Percentiles rank a stretch among this genome's conserved stretches.
These are phyloP conservation scores for Alopecurus myosuroides DNA, from an alignment of 176 grass and related monocot species.

Conservation along the genomic window DNA sequence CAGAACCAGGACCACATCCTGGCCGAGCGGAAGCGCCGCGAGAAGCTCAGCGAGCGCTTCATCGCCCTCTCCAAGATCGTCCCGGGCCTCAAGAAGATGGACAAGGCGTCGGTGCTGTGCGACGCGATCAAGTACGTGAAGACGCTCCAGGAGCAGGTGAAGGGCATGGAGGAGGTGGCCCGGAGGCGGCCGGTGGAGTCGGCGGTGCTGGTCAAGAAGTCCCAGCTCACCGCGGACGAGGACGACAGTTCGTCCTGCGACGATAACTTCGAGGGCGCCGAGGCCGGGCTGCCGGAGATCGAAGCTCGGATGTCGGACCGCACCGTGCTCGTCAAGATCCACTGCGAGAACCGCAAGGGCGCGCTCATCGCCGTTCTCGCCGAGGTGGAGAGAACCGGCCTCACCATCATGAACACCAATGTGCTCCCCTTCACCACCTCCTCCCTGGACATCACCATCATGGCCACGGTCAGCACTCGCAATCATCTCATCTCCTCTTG, in stretches of 20 bases:
- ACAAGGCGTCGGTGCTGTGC: constrained; percentile 97
- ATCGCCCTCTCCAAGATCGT: constrained; percentile 92
- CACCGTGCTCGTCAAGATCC: constrained; percentile 75
- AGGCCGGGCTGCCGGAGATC: constrained; percentile 62
- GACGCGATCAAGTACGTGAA: constrained; percentile 98
- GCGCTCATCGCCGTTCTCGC: constrained; percentile 55
- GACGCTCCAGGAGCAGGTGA: constrained; percentile 81
- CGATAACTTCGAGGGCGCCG: constrained; percentile 43
- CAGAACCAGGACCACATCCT: constrained; percentile 95
- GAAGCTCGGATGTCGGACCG: constrained; percentile 71
- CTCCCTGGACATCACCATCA: constrained; percentile 79
- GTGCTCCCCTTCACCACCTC: constrained; percentile 76
- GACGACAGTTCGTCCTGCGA: constrained; percentile 60
- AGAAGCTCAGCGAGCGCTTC: constrained; percentile 98
- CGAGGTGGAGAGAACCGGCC: constrained; percentile 60
- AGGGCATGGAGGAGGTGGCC: constrained; percentile 55
- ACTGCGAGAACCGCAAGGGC: constrained; percentile 87
- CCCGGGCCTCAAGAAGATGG: constrained; percentile 98
- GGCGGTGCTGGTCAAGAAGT: constrained; percentile 79
- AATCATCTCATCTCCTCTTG: not conserved
- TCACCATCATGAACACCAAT: constrained; percentile 80
- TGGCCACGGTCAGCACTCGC: constrained; percentile 56
- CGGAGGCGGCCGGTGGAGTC: constrained; percentile 68
- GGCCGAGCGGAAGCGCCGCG: constrained; percentile 82
- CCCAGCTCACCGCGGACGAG: constrained; percentile 50